A percentile compares a stretch with the other conserved stretches of the same genome.
Conservation (phyloP, 192 early-diverging fungal species). For the Piromyces finnis region DNA sequence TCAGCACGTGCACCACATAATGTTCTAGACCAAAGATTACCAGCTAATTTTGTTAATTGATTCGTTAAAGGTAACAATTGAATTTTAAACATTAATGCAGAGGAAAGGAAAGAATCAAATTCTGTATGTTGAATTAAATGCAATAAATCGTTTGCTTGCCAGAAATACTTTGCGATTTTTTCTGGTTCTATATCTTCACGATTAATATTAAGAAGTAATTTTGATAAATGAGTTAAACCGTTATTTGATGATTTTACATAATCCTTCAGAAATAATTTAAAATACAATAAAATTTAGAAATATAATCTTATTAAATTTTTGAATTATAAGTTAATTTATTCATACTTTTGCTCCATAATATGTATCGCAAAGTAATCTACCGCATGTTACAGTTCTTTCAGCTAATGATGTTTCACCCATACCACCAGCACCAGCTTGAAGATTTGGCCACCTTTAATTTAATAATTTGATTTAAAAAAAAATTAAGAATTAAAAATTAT, state of each 20-base stretch:
- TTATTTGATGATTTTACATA: slow-evolving; percentile 71
- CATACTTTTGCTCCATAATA: slow-evolving; percentile 57
- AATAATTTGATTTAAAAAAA: background rate
- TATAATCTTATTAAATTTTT: background rate
- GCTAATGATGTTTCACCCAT: slow-evolving; percentile 54
- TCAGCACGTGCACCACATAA: slow-evolving; percentile 79
- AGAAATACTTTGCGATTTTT: slow-evolving; percentile 33
- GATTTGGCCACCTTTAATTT: slow-evolving; percentile 52
- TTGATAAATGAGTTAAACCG: slow-evolving; percentile 56
- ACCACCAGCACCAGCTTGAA: slow-evolving; percentile 65
- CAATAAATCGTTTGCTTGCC: slow-evolving; percentile 29
- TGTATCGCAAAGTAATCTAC: slow-evolving; percentile 85
- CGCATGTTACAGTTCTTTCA: slow-evolving; percentile 60
- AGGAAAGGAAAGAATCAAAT: slow-evolving; percentile 62
- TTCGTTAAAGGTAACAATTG: slow-evolving; percentile 79
- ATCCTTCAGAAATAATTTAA: slow-evolving; percentile 17
- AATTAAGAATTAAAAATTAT: background rate
- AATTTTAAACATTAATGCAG: slow-evolving; percentile 70
- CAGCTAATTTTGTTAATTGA: slow-evolving; percentile 81
- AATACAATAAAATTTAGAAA: background rate
- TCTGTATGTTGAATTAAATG: slow-evolving; percentile 61
- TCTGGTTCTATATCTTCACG: slow-evolving; percentile 58
- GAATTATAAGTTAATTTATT: no score
- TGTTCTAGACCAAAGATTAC: slow-evolving; percentile 87
- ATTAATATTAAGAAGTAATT: slow-evolving; percentile 51